Base-by-base conservation (phyloP, 345 rosid genomes). In the Brassica incana region DNA sequence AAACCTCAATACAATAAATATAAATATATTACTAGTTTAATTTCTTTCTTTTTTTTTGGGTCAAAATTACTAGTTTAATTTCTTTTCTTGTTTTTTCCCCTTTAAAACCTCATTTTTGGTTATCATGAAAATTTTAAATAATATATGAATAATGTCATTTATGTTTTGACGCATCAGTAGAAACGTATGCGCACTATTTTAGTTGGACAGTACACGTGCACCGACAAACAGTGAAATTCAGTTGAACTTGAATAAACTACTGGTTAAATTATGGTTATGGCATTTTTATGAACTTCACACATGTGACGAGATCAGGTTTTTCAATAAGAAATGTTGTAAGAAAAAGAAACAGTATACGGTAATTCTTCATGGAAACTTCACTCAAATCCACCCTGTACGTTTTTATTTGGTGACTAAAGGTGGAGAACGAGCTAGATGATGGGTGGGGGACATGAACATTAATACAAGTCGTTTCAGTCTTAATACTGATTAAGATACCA, bases 171-270 rank as follows among this genome's bases (percentile, higher is more conserved):
- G 36, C 23, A 67, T 72, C 4, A 58, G 30, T 56, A 32, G 68
- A 63, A 66, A 35, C 56, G 75, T 62, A 61, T 63, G 18, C 73
- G 18, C 30, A 66, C 52, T 18, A 38, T 18, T 48, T 66, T 66
- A 8, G 32, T 20, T 84, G 83, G 81, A 84, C 62, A 56, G 65
- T 77, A 77, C 72, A 85, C 80, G 84, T 67, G 85, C 87, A 88
- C 91, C 91, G 90, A 90, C 89, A 85, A 71, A 76, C 56, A 45
- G 33, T 58, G 67, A 64, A 70, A 80, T 65, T 69, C 33, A n/a
- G 76, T 71, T 75, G 43, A 58, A 70, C 68, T 16, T 77, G 58
- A 60, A 77, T 72, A 72, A 77, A 73, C 73, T 70, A 43, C 27
- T 64, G 75, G 6, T 67, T 52, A 79, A 15, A 18, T 60, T 73